Evolutionary conservation across 768 basidiomycete species (phyloP).

Genomic region (Phylloporus scabripes): DNA sequence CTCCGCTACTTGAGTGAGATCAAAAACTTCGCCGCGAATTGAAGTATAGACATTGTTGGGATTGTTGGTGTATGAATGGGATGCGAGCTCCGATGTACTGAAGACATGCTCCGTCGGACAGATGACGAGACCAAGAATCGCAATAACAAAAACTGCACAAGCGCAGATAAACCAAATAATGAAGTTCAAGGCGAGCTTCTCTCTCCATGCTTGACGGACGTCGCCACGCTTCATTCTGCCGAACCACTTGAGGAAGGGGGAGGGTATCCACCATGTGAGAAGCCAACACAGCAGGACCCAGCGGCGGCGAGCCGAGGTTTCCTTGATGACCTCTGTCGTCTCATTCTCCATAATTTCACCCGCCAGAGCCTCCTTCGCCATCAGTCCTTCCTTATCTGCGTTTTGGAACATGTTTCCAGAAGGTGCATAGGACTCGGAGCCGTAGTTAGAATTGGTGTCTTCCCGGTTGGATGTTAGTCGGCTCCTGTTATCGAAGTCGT

Average conservation of each 20-base stretch:
- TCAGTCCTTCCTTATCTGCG: constrained; percentile 62
- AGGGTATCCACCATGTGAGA: constrained; percentile 90
- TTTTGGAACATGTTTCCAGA: constrained; percentile 94
- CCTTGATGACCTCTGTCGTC: constrained; percentile 82
- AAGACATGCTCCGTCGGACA: constrained; percentile 95
- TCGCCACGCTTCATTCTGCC: constrained; percentile 95
- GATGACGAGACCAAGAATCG: constrained; percentile 78
- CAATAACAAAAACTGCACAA: constrained; percentile 90
- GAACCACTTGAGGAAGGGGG: constrained; percentile 55
- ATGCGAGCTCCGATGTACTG: constrained; percentile 66
- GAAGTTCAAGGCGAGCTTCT: constrained; percentile 91
- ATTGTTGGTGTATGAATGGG: constrained; percentile 55
- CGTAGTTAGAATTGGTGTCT: constrained; percentile 75
- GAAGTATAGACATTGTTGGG: constrained; percentile 76
- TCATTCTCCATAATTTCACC: constrained; percentile 86
- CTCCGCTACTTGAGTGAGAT: constrained; percentile 61
- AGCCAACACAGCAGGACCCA: constrained; percentile 90
- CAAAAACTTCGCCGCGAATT: constrained; percentile 94
- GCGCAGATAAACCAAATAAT: constrained; percentile 93
- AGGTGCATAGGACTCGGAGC: constrained; percentile 90
- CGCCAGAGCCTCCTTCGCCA: constrained; percentile 79
- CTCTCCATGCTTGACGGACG: constrained; percentile 93
- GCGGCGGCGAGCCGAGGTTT: constrained; percentile 69
- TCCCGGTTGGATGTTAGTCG: constrained; percentile 73
- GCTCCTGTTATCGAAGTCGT: constrained; percentile 78